A percentile compares a stretch with the other conserved stretches of the same genome.
These are phyloP conservation scores for Periglandula ipomoeae DNA, from an alignment of 2,329 filamentous ascomycete species.

Conservation along the genomic window DNA sequence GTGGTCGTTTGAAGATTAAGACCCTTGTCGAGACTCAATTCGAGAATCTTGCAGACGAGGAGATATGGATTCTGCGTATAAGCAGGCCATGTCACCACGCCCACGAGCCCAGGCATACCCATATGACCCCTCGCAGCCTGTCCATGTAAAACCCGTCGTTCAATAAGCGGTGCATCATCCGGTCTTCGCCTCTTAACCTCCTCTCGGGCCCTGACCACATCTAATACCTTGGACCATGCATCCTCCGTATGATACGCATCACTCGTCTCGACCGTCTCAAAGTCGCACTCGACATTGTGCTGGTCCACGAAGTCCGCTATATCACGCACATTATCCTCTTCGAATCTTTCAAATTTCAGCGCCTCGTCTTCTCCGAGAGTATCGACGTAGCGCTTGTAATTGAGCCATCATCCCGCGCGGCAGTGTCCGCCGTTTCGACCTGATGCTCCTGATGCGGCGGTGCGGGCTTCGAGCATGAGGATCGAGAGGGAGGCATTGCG, in stretches of 20 bases:
- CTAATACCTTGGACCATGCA: not conserved
- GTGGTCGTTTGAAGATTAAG: slow-evolving; percentile 46
- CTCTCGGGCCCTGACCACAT: not conserved
- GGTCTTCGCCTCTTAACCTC: not conserved
- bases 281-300: slow-evolving; percentile 14
- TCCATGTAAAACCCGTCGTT: slow-evolving; percentile 6
- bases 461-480: slow-evolving; percentile 25
- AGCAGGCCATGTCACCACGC: slow-evolving; percentile 13
- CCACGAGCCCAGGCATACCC: slow-evolving; percentile 12
- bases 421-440: slow-evolving; percentile 29
- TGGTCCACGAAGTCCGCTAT: slow-evolving; percentile 12
- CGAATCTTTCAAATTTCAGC: slow-evolving; percentile 14
- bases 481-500: slow-evolving; percentile 16
- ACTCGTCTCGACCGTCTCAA: slow-evolving; percentile 4
- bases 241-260: slow-evolving; percentile 6
- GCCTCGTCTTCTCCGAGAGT: slow-evolving; percentile 17
- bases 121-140: slow-evolving; percentile 10
- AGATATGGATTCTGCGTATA: slow-evolving; percentile 19
- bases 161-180: not conserved
- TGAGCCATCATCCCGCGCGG: slow-evolving; percentile 19
- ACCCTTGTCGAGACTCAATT: slow-evolving; percentile 31
- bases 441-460: slow-evolving; percentile 25
- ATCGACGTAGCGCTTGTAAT: slow-evolving; percentile 11
- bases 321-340: slow-evolving; percentile 14
- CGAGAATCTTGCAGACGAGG: slow-evolving; percentile 29